phyloP scores from a whole-genome alignment of 2,329 filamentous ascomycete genomes.

The Sporothrix brunneoviolacea region DNA sequence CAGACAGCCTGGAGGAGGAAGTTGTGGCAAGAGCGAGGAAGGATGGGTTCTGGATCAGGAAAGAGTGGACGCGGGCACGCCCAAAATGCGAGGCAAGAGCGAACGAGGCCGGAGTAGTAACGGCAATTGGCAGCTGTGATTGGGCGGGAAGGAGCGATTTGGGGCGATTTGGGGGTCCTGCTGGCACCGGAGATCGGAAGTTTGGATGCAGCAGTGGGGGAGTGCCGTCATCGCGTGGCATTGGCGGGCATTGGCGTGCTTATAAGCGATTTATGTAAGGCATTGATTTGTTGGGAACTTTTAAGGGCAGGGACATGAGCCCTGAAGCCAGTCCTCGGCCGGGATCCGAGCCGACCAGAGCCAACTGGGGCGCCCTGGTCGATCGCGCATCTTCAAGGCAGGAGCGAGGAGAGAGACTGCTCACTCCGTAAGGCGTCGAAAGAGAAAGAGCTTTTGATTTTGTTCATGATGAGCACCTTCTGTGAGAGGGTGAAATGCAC shows the following conservation, averaged over 20 bases:
- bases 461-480: no score
- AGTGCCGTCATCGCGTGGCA: neutral
- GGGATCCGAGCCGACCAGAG: no score
- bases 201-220: no score
- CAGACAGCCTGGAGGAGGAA: neutral
- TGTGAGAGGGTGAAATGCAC: no score
- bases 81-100: neutral
- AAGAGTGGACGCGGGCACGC: no score
- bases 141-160: conserved; percentile 4
- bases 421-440: no score
- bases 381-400: no score
- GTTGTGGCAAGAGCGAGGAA: neutral
- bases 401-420: no score
- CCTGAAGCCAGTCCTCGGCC: no score
- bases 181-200: conserved; percentile 12
- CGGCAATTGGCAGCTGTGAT: conserved; percentile 13
- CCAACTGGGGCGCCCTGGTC: no score
- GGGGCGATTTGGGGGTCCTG: no score
- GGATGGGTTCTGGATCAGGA: neutral
- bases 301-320: neutral
- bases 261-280: conserved; percentile 2
- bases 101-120: neutral
- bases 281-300: conserved; percentile 1
- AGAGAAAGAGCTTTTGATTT: no score
- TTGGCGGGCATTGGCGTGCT: neutral